Conservation (phyloP, 2,329 filamentous ascomycete species). For the Aureobasidium sp. region DNA sequence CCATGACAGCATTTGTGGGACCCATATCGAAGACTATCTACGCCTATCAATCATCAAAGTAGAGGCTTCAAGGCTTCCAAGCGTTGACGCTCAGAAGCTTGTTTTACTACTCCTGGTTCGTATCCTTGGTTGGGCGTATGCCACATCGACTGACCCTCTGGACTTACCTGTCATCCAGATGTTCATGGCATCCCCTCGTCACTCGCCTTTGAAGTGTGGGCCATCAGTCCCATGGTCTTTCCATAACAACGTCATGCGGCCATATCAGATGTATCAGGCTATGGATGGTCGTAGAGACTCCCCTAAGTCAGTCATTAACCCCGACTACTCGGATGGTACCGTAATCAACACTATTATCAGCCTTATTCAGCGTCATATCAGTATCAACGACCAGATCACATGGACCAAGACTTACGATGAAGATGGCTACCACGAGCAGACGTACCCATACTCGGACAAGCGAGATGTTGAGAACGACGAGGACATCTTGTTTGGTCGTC, state of each 20-base stretch:
- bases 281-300: conserved; percentile 17
- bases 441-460: background rate
- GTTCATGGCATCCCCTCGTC: background rate
- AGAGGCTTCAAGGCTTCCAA: background rate
- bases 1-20: conserved; percentile 1
- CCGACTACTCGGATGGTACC: conserved; percentile 19
- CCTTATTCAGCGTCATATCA: conserved; percentile 13
- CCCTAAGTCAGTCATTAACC: conserved; percentile 13
- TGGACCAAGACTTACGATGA: conserved; percentile 12
- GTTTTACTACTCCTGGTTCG: conserved; percentile 12
- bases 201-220: background rate
- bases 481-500: background rate
- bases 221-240: conserved; percentile 18
- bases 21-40: conserved; percentile 1
- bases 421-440: conserved; percentile 8
- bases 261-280: conserved; percentile 16
- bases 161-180: conserved; percentile 9
- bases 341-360: conserved; percentile 19
- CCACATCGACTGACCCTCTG: conserved; percentile 10
- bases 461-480: background rate
- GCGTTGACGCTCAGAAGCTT: background rate
- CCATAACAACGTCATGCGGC: conserved; percentile 18
- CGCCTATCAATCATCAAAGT: background rate
- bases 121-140: conserved; percentile 11
- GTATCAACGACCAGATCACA: background rate